Evolutionary conservation across 768 basidiomycete genomes (phyloP).

Genomic region (Tylopilus intermedius): DNA sequence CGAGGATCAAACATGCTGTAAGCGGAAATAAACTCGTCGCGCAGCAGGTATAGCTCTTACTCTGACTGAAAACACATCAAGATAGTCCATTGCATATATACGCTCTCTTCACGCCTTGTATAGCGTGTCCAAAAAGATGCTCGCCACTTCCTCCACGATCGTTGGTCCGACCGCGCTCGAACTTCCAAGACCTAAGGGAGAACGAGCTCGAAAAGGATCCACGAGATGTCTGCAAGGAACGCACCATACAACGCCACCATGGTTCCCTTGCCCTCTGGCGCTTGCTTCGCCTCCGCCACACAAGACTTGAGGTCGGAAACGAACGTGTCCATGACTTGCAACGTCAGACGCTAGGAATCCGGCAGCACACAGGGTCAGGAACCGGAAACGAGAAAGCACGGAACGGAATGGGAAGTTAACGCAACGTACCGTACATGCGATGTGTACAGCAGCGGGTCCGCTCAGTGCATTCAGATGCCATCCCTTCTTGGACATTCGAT

Average conservation of each 20-base stretch:
- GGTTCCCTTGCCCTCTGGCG: constrained; percentile 65
- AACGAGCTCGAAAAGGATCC: neutral
- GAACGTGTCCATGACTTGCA: constrained; percentile 69
- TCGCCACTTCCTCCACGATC: constrained; percentile 72
- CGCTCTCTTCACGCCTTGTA: constrained; percentile 57
- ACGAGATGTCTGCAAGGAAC: constrained; percentile 15
- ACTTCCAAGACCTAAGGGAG: constrained; percentile 63
- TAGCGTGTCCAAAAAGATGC: constrained; percentile 75
- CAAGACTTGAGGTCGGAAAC: constrained; percentile 79
- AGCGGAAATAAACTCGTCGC: too few relatives aligned
- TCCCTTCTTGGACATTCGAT: constrained; percentile 76
- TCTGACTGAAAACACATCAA: too few relatives aligned
- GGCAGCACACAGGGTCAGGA: neutral
- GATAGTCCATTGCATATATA: too few relatives aligned
- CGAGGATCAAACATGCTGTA: too few relatives aligned
- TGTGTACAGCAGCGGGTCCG: constrained; percentile 80
- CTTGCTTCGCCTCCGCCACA: constrained; percentile 62
- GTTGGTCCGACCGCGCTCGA: constrained; percentile 79
- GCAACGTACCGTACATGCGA: constrained; percentile 81
- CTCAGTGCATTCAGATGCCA: constrained; percentile 90
- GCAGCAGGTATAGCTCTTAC: too few relatives aligned
- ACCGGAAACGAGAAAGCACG: too few relatives aligned
- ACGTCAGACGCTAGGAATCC: constrained; percentile 65
- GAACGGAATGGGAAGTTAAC: constrained; percentile 18
- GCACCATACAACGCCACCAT: constrained; percentile 92